Evolutionary conservation across 192 early-diverging fungal species (phyloP), one percentile per base, ranked within the genome.

Genomic region (Coemansia sp.): DNA sequence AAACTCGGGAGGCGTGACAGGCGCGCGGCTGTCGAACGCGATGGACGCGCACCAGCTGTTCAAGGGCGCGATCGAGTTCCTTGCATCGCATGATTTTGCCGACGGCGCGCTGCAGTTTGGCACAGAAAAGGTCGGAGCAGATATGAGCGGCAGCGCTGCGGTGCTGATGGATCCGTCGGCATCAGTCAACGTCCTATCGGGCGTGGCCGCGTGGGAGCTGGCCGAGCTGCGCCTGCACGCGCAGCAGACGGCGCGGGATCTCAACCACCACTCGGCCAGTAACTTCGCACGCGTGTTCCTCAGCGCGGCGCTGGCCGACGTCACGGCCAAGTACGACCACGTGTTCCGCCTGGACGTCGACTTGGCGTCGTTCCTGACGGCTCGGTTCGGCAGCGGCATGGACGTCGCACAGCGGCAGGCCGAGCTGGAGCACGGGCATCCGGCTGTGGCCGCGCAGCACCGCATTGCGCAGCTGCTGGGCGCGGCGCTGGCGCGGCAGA

Each of bases 41-140:
- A 92, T 89, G 77, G 90, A 84, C 67, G 87, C 90, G 7, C 93
- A 92, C 71, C 92, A 95, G 69, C 79, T 98, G 65, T 78, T 95
- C 50, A 86, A 87, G 42, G 88, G 93, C 38, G 86, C 89, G 0
- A 84, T 98, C 45, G 92, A 95, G 62, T 94, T 89, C 61, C 49
- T 96, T 27, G 86, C 84, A 54, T 51, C 43, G 11, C 65, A 60
- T 16, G 83, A 87, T 47, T 70, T 67, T 60, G 46, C 62, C 23
- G 56, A 42, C 31, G 46, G 22, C 8, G 67, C 78, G 6, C 14
- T 65, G 24, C 52, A 51, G 31, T 64, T 81, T 45, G 80, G 54
- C 54, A 18, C 4, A n/a, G n/a, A n/a, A n/a, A n/a, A n/a, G n/a
- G n/a, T n/a, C 16, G 54, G 5, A 9, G 56, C 33, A 10, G 63